A percentile compares a stretch with the other conserved stretches of the same genome.
Conservation (phyloP, 345 rosid species). For the Eucalyptus curtisii region DNA sequence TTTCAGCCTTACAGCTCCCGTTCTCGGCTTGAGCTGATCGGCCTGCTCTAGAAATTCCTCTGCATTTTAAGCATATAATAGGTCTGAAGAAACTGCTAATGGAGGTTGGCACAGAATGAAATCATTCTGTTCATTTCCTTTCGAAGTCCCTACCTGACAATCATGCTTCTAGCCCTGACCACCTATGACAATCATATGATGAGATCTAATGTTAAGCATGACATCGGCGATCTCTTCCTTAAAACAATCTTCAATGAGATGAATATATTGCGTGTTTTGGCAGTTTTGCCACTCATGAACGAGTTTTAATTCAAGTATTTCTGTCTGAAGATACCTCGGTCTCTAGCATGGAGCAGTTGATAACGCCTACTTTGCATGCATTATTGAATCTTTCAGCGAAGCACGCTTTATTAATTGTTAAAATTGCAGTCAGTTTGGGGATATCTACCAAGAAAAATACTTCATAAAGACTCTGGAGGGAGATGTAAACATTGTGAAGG, state of each 20-base stretch:
- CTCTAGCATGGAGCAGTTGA: neutral
- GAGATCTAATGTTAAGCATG: neutral
- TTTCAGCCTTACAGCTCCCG: neutral
- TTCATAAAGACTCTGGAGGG: slow-evolving; percentile 46
- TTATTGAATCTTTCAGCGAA: neutral
- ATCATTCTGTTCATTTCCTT: neutral
- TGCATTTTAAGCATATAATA: neutral
- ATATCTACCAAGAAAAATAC: slow-evolving; percentile 66
- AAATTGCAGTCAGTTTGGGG: slow-evolving; percentile 70
- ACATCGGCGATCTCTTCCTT: neutral
- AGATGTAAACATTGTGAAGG: slow-evolving; percentile 56
- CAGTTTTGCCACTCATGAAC: neutral
- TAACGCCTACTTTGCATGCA: neutral
- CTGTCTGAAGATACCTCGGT: neutral
- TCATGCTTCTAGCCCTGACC: neutral
- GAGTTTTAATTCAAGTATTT: neutral
- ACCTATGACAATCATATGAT: neutral
- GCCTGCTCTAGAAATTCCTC: neutral
- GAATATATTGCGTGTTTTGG: neutral
- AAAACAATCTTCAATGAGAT: neutral
- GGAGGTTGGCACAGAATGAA: neutral
- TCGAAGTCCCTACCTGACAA: neutral
- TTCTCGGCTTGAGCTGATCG: neutral
- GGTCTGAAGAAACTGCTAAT: neutral
- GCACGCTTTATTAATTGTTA: neutral